Evolutionary conservation across 345 rosid species (phyloP), one percentile per base, ranked within the genome.

Genomic region (Brassica incana): DNA sequence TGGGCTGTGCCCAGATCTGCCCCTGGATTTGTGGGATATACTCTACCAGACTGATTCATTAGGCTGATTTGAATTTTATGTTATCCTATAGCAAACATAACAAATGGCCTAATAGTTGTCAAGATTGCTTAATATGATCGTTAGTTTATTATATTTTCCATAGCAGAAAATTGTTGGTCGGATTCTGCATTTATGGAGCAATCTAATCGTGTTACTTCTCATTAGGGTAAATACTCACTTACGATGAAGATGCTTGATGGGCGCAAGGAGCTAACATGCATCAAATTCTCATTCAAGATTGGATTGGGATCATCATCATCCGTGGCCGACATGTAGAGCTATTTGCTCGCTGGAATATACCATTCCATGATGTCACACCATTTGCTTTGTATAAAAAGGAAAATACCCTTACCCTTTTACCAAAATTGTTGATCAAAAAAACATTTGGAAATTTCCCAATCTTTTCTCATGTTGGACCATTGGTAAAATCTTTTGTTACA

Each of bases 171-270:
- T 10, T 3, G 30, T 35, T 23, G 54, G 35, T n/a, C 45, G 61
- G 12, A 36, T 59, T 66, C 4, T 48, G 68, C 14, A 48, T 48
- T 14, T 14, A 48, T 12, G 15, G 54, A 38, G 45, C 35, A 75
- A 4, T 59, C 64, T 43, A 56, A 54, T 70, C 11, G 12, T 50
- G 30, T 30, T 2, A 8, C 18, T 38, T 74, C 18, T 69, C 63
- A 82, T 89, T 89, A 95, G 99, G 98, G 99, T 18, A 72, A 94
- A 4, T 95, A 93, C 87, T 74, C 96, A 35, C 91, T 95, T 59
- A 89, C 83, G 73, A 93, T 95, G 99, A 93, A 82, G 91, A 93
- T 95, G 97, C 32, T 73, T 14, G 90, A 88, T 66, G 87, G 76
- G 27, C 73, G 81, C 27, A 83, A 85, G 32, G 86, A 87, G 83